Base-by-base conservation (phyloP, 352 stramenopile species). In the Phytophthora palmivora region DNA sequence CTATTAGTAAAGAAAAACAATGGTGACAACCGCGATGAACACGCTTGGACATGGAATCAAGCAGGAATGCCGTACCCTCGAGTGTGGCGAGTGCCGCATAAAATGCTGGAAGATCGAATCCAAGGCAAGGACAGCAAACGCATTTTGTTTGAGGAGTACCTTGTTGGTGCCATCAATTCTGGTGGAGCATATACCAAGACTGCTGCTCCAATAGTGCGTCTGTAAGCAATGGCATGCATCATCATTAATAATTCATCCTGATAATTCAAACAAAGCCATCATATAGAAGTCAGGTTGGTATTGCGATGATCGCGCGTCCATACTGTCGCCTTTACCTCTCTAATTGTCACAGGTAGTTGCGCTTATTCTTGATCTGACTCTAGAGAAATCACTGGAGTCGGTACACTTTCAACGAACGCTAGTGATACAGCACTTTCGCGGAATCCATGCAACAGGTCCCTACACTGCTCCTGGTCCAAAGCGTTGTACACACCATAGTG, bases 401-500 rank as follows among this genome's bases (percentile, higher is more conserved):
- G 39, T 34, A 78, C 63, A 54, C 59, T 74, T 64, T 89, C 81
- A 49, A 87, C 60, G 34, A 87, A 85, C 4, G 79, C 44, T 19
- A 92, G 60, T 15, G 79, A 84, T 42, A 91, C 75, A 18, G 84
- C 73, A 60, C 82, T 92, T 61, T 93, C 81, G 28, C 76, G 78
- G 39, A 95, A 80, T 14, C 76, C 71, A 34, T 84, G 74, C 37
- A 95, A 63, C 57, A 95, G 58, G 16, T 91, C 78, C 19, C 76
- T 73, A 30, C 79, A 91, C 49, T 95, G 79, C 26, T 86, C 78
- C 44, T 78, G 67, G 24, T 78, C 77, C 34, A 95, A 67, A 10
- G 81, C 64, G 14, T 83, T 54, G 43, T 82, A 85, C 10, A 95
- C 83, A 8, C 60, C 79, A 52, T 92, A 92, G 50, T 89, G 78